Conservation (phyloP, 306 rosid genomes). For the Dryas alaskensis region DNA sequence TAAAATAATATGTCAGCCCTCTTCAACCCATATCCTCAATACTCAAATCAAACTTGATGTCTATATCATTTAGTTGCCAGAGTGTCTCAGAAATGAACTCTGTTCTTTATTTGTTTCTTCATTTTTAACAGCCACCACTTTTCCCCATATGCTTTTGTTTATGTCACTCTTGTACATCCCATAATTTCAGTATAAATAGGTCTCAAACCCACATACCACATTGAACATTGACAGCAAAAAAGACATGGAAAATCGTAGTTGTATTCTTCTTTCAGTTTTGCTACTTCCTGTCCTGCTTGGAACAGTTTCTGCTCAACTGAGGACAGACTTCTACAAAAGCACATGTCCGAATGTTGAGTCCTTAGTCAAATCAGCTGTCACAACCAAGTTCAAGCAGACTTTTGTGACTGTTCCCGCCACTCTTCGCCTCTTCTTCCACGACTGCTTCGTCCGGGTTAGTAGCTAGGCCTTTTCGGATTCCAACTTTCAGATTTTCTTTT, state of each 20-base stretch:
- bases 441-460: conserved; percentile 41
- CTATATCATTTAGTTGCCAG: conserved; percentile 19
- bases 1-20: neutral
- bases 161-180: neutral
- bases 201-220: neutral
- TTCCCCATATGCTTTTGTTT: neutral
- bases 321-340: conserved; percentile 27
- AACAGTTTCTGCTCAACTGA: conserved; percentile 33
- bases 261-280: conserved; percentile 16
- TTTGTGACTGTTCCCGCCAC: conserved; percentile 47
- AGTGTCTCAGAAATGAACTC: neutral
- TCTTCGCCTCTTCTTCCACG: conserved; percentile 44
- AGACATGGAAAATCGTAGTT: conserved; percentile 31
- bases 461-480: neutral
- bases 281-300: conserved; percentile 26
- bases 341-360: conserved; percentile 45
- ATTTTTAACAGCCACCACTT: conserved; percentile 11
- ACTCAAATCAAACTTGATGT: neutral
- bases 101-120: conserved; percentile 2
- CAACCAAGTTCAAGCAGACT: conserved; percentile 37
- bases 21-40: neutral
- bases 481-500: no score
- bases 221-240: neutral
- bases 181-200: conserved; percentile 20
- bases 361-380: conserved; percentile 33